Evolutionary conservation across 306 rosid genomes (phyloP).

Genomic region (Gastrolobium bilobum): DNA sequence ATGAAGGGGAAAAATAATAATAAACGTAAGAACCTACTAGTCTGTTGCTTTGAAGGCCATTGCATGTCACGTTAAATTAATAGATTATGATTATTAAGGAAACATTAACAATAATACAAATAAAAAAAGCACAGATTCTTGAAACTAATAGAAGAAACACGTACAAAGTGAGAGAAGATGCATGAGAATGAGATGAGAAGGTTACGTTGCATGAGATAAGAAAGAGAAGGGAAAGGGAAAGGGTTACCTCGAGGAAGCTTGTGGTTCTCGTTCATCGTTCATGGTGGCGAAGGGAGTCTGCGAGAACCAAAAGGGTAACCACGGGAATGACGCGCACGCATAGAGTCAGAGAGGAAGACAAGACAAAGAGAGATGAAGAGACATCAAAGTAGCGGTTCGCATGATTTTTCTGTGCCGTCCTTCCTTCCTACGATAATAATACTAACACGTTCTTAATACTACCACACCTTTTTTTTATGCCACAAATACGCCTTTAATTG

Average conservation of each 20-base stretch:
- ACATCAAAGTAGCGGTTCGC: conserved; percentile 56
- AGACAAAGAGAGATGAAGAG: conserved; percentile 39
- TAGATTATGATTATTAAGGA: too few species aligned
- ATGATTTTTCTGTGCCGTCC: conserved; percentile 55
- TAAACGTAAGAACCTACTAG: neutral
- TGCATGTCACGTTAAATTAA: conserved; percentile 17
- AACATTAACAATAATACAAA: too few species aligned
- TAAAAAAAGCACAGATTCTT: too few species aligned
- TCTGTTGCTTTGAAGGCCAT: neutral
- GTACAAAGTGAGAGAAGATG: neutral
- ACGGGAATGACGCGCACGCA: conserved; percentile 41
- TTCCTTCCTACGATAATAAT: conserved; percentile 25
- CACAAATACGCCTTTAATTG: conserved; percentile 51
- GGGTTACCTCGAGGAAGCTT: conserved; percentile 59
- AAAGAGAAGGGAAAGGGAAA: conserved; percentile 25
- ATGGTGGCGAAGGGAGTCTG: conserved; percentile 46
- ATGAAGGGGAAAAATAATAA: neutral
- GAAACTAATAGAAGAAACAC: conserved; percentile 13
- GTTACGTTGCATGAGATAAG: too few species aligned
- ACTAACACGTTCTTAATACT: conserved; percentile 31
- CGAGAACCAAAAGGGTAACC: conserved; percentile 45
- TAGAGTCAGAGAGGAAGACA: conserved; percentile 41
- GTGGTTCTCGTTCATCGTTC: conserved; percentile 50
- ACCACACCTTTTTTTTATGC: conserved; percentile 60
- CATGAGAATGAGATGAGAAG: neutral